These are phyloP conservation scores for Sanghuangporus sanghuang DNA, from an alignment of 1,284 basidiomycete genomes.

Conservation along the genomic window DNA sequence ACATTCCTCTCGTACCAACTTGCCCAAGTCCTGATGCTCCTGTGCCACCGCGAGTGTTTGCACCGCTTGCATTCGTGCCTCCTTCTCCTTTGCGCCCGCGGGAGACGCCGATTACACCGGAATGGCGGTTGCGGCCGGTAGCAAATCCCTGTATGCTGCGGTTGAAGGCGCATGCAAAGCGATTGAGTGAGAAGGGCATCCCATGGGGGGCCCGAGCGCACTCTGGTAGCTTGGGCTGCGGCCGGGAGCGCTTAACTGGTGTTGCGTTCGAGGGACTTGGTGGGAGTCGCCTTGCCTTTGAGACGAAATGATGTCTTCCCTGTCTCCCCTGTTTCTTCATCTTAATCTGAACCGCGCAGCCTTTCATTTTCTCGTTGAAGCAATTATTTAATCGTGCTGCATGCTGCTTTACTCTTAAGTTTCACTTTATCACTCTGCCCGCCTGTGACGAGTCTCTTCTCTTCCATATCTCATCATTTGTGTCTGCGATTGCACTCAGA, in stretches of 20 bases:
- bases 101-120: conserved; percentile 26
- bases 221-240: conserved; percentile 43
- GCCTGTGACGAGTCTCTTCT: neutral
- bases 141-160: conserved; percentile 56
- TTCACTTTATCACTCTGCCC: neutral
- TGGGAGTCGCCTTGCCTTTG: conserved; percentile 38
- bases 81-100: conserved; percentile 34
- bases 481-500: neutral
- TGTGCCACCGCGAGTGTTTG: conserved; percentile 7
- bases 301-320: conserved; percentile 6
- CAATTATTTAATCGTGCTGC: neutral
- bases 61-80: conserved; percentile 21
- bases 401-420: neutral
- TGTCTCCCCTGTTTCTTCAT: neutral
- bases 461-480: neutral
- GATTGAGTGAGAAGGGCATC: conserved; percentile 35
- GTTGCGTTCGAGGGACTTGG: conserved; percentile 56
- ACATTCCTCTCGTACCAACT: conserved; percentile 5
- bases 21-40: neutral
- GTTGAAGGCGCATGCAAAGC: conserved; percentile 51
- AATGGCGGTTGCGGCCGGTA: conserved; percentile 42
- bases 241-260: conserved; percentile 50
- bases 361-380: neutral
- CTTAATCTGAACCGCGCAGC: neutral
- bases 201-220: conserved; percentile 42